Evolutionary conservation across 805 yeast genomes (phyloP).

Genomic region (Citeromyces matritensis): DNA sequence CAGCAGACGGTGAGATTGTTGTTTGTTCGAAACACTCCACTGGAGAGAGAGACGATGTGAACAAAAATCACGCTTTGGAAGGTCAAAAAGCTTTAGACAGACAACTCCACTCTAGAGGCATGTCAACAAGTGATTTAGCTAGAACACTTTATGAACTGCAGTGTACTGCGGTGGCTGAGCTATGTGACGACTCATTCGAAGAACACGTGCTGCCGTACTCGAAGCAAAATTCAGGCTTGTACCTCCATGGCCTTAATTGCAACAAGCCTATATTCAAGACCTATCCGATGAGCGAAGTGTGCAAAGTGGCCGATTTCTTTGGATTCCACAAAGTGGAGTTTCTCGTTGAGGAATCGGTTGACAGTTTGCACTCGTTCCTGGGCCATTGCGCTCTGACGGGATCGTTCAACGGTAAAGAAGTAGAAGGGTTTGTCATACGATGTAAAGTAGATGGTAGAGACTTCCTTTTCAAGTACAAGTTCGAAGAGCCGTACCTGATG

Average conservation of each 20-base stretch:
- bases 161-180: slow-evolving; percentile 81
- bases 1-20: slow-evolving; percentile 58
- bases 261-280: slow-evolving; percentile 56
- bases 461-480: slow-evolving; percentile 83
- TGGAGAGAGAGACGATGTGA: slow-evolving; percentile 40
- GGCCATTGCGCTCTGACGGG: slow-evolving; percentile 51
- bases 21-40: slow-evolving; percentile 90
- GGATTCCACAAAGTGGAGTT: slow-evolving; percentile 56
- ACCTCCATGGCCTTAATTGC: slow-evolving; percentile 75
- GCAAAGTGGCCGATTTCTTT: slow-evolving; percentile 42
- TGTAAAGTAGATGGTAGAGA: slow-evolving; percentile 27
- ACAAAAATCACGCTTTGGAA: slow-evolving; percentile 57
- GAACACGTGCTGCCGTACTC: slow-evolving; percentile 80
- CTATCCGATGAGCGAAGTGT: slow-evolving; percentile 42
- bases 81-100: slow-evolving; percentile 44
- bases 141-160: slow-evolving; percentile 28
- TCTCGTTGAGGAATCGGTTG: slow-evolving; percentile 20
- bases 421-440: slow-evolving; percentile 90
- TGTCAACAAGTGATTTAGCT: slow-evolving; percentile 38
- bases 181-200: slow-evolving; percentile 85
- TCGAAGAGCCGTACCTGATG: slow-evolving; percentile 87
- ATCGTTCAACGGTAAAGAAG: slow-evolving; percentile 50
- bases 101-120: slow-evolving; percentile 30
- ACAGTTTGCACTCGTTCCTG: slow-evolving; percentile 31
- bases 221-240: slow-evolving; percentile 59